These are phyloP conservation scores for Saccharomyces eubayanus DNA, from an alignment of 805 yeast species.

Conservation along the genomic window DNA sequence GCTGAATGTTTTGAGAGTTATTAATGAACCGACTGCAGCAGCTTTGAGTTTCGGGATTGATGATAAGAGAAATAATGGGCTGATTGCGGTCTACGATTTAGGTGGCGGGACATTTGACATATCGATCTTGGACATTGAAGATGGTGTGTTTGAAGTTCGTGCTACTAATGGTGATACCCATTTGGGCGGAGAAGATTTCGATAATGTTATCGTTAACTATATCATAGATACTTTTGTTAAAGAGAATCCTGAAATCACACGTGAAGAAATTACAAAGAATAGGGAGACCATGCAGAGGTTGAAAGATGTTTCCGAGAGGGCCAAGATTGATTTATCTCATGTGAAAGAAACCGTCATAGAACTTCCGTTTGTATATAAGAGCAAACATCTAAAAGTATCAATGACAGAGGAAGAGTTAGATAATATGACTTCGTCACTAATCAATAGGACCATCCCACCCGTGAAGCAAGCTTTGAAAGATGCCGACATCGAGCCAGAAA, in stretches of 20 bases:
- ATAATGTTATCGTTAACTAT: constrained; percentile 50
- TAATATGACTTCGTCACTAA: constrained; percentile 53
- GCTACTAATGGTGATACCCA: constrained; percentile 82
- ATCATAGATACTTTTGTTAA: constrained; percentile 50
- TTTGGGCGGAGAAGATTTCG: constrained; percentile 82
- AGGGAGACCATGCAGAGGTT: constrained; percentile 61
- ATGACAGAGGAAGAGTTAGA: constrained; percentile 65
- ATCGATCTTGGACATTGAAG: constrained; percentile 67
- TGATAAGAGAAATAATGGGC: constrained; percentile 27
- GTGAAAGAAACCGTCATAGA: constrained; percentile 52
- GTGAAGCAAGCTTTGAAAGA: constrained; percentile 68
- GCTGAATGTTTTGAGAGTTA: constrained; percentile 62
- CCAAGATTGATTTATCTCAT: constrained; percentile 68
- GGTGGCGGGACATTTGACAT: constrained; percentile 87
- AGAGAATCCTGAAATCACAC: constrained; percentile 39
- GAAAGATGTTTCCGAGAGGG: constrained; percentile 70
- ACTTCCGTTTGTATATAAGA: constrained; percentile 59
- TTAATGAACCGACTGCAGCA: constrained; percentile 82
- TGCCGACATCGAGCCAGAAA: constrained; percentile 56
- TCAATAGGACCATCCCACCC: constrained; percentile 61
- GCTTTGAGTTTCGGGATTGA: constrained; percentile 76
- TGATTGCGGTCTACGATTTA: constrained; percentile 53
- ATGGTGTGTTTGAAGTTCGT: constrained; percentile 72
- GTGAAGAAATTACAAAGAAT: constrained; percentile 34
- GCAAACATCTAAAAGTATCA: constrained; percentile 50